Conservation (phyloP, 371 early-diverging fungal species). For the Encephalitozoon romaleae region DNA sequence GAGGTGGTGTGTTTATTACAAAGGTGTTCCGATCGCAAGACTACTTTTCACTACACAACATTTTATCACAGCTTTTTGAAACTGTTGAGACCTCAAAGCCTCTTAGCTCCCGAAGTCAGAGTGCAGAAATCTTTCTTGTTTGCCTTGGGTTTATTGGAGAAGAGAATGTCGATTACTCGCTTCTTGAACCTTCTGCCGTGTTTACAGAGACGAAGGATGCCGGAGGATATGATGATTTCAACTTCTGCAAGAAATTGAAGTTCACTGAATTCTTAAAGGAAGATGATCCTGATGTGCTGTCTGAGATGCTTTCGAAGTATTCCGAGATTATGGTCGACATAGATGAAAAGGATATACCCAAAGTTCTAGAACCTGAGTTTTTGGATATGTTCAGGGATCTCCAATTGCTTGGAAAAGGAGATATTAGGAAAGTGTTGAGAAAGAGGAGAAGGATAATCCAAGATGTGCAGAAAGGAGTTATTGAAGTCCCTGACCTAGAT, state of each 20-base stretch:
- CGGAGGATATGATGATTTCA: constrained; percentile 23
- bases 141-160: constrained; percentile 82
- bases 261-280: constrained; percentile 63
- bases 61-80: constrained; percentile 87
- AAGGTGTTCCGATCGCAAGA: constrained; percentile 97
- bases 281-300: constrained; percentile 48
- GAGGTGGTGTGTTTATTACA: constrained; percentile 93
- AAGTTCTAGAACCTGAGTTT: constrained; percentile 29
- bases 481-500: neutral
- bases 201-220: constrained; percentile 65
- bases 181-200: constrained; percentile 81
- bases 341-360: constrained; percentile 60
- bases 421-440: constrained; percentile 58
- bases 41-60: constrained; percentile 92
- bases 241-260: constrained; percentile 58
- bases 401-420: constrained; percentile 58
- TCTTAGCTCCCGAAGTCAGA: constrained; percentile 89
- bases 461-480: constrained; percentile 21
- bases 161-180: constrained; percentile 80
- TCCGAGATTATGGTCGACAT: constrained; percentile 66
- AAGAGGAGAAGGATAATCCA: constrained; percentile 58
- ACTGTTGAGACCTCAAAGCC: constrained; percentile 98
- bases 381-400: constrained; percentile 39
- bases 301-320: constrained; percentile 62
- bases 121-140: constrained; percentile 99